Base-by-base conservation (phyloP, 2,329 filamentous ascomycete species). In the Magnaporthiopsis poae region DNA sequence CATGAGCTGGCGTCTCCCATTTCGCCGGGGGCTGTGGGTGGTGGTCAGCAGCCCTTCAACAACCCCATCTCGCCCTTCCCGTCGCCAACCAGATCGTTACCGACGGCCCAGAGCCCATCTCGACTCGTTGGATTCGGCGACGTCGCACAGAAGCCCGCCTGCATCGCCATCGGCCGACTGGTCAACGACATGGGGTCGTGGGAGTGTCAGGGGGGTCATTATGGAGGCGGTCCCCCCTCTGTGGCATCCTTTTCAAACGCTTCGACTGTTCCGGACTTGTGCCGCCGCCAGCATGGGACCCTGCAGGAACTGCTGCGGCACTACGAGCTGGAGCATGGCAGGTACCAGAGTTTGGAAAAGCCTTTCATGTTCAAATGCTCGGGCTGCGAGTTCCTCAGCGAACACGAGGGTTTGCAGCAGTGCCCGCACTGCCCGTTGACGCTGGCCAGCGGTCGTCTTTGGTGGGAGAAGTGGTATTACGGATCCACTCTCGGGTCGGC, bases 121-220 rank as follows among this genome's bases (percentile, higher is more conserved):
- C 36, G 13, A 4, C 8, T 25, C 46, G 3, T 25, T 11, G 46
- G 18, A 7, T 25, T 21, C 18, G 21, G 21, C n/a, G 46, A 56
- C 18, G 21, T 25, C 46, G 7, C 46, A 11, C 46, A 56, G 21
- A 5, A 56, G 18, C n/a, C n/a, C 7, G 9, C 18, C 8, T n/a
- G 64, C 5, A 65, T 62, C 59, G 21, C 33, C n/a, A 61, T 61
- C n/a, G 60, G 60, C 36, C 64, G n/a, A 29, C 56, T 59, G 39
- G 18, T 31, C 60, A 25, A 36, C 11, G 36, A 31, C 4, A 36
- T n/a, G 1, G 46, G 21, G 46, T 2, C 66, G 2, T 39, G 59
- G 21, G 68, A 69, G 60, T 68, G 66, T 65, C 25, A 68, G 65
- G 67, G 60, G 62, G 62, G 64, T 71, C 60, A 21, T 11, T 21